Percentiles rank a stretch among this genome's conserved stretches.
Evolutionary conservation across 768 basidiomycete genomes (phyloP).

Genomic region (Imleria badia): DNA sequence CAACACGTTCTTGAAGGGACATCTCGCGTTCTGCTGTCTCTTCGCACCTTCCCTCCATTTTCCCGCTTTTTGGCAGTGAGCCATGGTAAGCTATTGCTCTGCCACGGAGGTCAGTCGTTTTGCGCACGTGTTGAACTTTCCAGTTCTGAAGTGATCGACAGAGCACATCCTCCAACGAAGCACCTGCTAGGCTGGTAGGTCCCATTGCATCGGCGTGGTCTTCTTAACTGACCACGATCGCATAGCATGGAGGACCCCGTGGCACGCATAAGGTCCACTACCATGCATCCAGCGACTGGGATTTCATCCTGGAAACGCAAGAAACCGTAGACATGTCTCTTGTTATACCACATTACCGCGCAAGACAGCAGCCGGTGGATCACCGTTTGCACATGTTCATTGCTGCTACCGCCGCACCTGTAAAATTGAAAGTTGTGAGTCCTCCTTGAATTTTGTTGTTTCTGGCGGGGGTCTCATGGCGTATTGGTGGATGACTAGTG

Average conservation of each 20-base stretch:
- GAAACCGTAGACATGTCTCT: conserved; percentile 63
- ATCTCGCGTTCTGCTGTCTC: neutral
- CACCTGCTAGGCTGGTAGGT: conserved; percentile 15
- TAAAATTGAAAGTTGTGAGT: conserved; percentile 76
- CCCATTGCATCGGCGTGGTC: neutral
- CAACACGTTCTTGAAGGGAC: conserved; percentile 7
- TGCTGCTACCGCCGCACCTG: conserved; percentile 47
- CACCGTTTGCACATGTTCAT: conserved; percentile 74
- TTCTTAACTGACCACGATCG: conserved; percentile 1
- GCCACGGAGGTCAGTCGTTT: conserved; percentile 28
- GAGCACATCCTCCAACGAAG: conserved; percentile 26
- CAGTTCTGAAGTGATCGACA: conserved; percentile 14
- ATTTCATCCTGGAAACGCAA: conserved; percentile 58
- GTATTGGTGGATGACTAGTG: conserved; percentile 47
- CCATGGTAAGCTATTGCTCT: conserved; percentile 29
- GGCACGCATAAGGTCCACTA: conserved; percentile 70
- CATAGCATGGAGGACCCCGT: conserved; percentile 31
- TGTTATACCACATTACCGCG: conserved; percentile 76
- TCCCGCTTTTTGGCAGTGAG: conserved; percentile 1
- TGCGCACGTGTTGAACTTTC: neutral
- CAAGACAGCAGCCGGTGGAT: conserved; percentile 66
- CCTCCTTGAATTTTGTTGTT: neutral
- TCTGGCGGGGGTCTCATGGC: neutral
- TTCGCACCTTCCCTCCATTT: neutral
- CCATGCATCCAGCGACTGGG: conserved; percentile 58